Evolutionary conservation across 352 stramenopile species (phyloP), one percentile per base, ranked within the genome.

Genomic region (Pilasporangium apinafurcum): DNA sequence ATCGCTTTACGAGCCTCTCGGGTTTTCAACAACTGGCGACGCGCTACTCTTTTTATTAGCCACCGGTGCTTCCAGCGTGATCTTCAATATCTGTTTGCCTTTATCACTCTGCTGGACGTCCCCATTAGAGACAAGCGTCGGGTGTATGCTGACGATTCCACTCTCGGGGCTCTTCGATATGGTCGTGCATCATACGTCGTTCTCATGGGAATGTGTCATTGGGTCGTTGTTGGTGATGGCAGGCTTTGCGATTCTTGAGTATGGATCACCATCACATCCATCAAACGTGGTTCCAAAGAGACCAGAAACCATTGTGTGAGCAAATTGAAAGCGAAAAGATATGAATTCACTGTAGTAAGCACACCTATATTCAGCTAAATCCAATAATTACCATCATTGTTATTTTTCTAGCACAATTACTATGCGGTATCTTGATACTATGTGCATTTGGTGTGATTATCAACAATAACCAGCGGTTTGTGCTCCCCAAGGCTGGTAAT

Each of bases 71-170:
- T 35, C 66, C 7, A 60, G 63, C 22, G 57, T 69, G 18, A 34
- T 56, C 0, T 68, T 69, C 47, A 77, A 73, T 37, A 40, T 79
- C 9, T 42, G 61, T 4, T 62, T 81, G 34, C 43, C 72, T 6
- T 49, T 76, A 12, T 66, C 67, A 4, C 45, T 83, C 7, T 65
- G 51, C 42, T 83, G 67, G 69, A 81, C 67, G 12, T 74, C 69
- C 18, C 68, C 68, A 10, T 39, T 82, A 18, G 65, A 78, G 46
- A 78, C 68, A 17, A 74, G 68, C 36, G 68, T 81, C 24, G 65
- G 68, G 0, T 75, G 66, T 33, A 78, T 84, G 71, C 49, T 79
- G 30, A 79, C 56, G 31, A 75, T 84, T 35, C 71, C 71, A 8
- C 36, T 81, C 26, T 76, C 71, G 3, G 71, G 53, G 9, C 6